Base-by-base conservation (phyloP, 176 grass and related monocot genomes). In the Carex kokanica region DNA sequence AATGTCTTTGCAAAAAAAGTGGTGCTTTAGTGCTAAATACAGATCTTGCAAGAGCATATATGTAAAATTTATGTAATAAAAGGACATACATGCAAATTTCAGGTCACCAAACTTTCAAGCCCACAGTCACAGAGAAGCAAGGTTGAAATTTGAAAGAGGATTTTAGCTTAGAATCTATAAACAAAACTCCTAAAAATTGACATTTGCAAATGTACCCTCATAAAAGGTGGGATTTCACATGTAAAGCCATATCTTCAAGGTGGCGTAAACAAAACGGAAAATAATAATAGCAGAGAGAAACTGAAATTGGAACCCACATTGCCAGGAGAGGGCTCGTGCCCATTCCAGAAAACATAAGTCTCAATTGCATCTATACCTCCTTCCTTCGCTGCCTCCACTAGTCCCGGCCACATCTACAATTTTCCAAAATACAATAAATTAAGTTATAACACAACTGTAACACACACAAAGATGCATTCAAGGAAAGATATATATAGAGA, bases 301-400 rank as follows among this genome's bases (percentile, higher is more conserved):
- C 6, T 45, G 77, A 34, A 59, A 40, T 13, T 65, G 21, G 32
- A 51, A 67, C 79, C 45, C 64, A 99, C 96, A 87, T 99, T 83
- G 83, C 93, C 93, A 16, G 93, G 91, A 68, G 96, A 90, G 25
- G 60, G 84, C 84, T 99, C 96, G 56, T 99, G 96, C 55, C 96
- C 96, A 70, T 99, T 99, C 96, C 96, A 99, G 89, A 99, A 99
- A 51, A 99, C 91, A 84, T 99, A 99, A 65, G 93, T 95, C 80
- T 99, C 96, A 87, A 99, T 78, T 82, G 86, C 82, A 84, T 99
- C 85, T 38, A 87, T 91, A 63, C 96, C 93, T 69, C 96, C 96
- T 10, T 92, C 88, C 89, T 99, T 99, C 60, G 93, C 96, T 58
- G 87, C 80, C 1, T 89, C 89, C 56, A 99, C 91, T 81, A 99